A percentile compares a stretch with the other conserved stretches of the same genome.
These are phyloP conservation scores for Penicillium expansum DNA, from an alignment of 2,329 filamentous ascomycete species.

Conservation along the genomic window DNA sequence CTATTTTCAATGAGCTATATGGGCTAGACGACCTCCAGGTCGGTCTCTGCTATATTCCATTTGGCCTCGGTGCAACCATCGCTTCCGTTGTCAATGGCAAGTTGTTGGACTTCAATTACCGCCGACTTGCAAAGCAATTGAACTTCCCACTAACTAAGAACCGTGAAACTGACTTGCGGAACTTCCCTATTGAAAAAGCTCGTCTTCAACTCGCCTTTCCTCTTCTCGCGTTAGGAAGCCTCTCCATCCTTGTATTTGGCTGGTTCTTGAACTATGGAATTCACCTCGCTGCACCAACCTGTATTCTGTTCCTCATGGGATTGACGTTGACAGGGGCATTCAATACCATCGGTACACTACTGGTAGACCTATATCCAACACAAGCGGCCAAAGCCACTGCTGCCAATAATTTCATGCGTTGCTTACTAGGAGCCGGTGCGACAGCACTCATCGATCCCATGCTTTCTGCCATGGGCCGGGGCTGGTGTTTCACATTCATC, in stretches of 20 bases:
- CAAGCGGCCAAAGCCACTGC: slow-evolving; percentile 45
- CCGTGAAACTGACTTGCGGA: slow-evolving; percentile 35
- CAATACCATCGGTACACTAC: slow-evolving; percentile 47
- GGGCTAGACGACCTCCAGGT: slow-evolving; percentile 42
- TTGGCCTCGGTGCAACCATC: slow-evolving; percentile 41
- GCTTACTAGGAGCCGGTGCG: slow-evolving; percentile 45
- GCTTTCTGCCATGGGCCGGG: slow-evolving; percentile 32
- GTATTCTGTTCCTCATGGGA: slow-evolving; percentile 42
- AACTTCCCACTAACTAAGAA: slow-evolving; percentile 35
- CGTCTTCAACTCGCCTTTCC: slow-evolving; percentile 43
- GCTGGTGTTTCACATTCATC: slow-evolving; percentile 43
- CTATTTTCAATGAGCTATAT: slow-evolving; percentile 39
- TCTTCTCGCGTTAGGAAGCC: slow-evolving; percentile 31
- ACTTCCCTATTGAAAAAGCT: slow-evolving; percentile 46
- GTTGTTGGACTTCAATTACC: slow-evolving; percentile 47
- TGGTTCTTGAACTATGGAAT: slow-evolving; percentile 40
- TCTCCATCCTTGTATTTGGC: slow-evolving; percentile 40
- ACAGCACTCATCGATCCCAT: slow-evolving; percentile 46
- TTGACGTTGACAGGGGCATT: slow-evolving; percentile 42
- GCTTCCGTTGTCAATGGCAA: slow-evolving; percentile 41
- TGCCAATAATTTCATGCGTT: slow-evolving; percentile 45
- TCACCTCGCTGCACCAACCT: slow-evolving; percentile 37
- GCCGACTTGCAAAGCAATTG: slow-evolving; percentile 32
- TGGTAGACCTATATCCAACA: slow-evolving; percentile 46
- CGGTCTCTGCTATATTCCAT: slow-evolving; percentile 45